phyloP scores from a whole-genome alignment of 1,139 yeast species.

The Debaryomyces robertsiae region DNA sequence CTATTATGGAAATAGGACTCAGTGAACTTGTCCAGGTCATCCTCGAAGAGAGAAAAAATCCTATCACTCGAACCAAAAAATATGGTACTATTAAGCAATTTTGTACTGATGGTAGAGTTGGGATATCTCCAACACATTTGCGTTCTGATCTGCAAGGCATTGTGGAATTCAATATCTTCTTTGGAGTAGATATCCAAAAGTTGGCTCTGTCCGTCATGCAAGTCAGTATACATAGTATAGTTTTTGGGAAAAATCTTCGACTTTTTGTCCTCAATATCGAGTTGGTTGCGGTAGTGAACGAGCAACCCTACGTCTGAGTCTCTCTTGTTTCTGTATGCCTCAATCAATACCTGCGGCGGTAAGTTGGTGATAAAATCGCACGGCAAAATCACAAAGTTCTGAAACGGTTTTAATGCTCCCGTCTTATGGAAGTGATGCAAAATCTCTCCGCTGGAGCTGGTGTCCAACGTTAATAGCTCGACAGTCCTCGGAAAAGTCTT shows the following conservation, averaged over 20 bases:
- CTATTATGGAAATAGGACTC: constrained; percentile 44
- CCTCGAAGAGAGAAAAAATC: constrained; percentile 43
- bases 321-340: constrained; percentile 73
- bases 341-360: constrained; percentile 87
- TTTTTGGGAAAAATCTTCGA: constrained; percentile 51
- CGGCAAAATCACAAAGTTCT: constrained; percentile 75
- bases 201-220: constrained; percentile 50
- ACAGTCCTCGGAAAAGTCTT: constrained; percentile 27
- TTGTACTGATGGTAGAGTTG: constrained; percentile 71
- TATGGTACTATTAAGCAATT: constrained; percentile 73
- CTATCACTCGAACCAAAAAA: constrained; percentile 66
- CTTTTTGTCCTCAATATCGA: constrained; percentile 80
- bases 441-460: constrained; percentile 65
- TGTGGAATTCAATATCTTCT: constrained; percentile 65
- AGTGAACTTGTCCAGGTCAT: constrained; percentile 33
- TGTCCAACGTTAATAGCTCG: constrained; percentile 48
- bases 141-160: constrained; percentile 74
- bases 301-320: constrained; percentile 70
- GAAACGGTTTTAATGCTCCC: constrained; percentile 35
- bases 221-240: constrained; percentile 56
- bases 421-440: constrained; percentile 51
- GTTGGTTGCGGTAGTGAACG: constrained; percentile 67
- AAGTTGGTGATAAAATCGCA: constrained; percentile 92
- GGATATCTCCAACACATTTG: constrained; percentile 92
- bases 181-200: constrained; percentile 72